These are phyloP conservation scores for Lepidium africanum DNA, from an alignment of 345 rosid genomes.

Conservation along the genomic window DNA sequence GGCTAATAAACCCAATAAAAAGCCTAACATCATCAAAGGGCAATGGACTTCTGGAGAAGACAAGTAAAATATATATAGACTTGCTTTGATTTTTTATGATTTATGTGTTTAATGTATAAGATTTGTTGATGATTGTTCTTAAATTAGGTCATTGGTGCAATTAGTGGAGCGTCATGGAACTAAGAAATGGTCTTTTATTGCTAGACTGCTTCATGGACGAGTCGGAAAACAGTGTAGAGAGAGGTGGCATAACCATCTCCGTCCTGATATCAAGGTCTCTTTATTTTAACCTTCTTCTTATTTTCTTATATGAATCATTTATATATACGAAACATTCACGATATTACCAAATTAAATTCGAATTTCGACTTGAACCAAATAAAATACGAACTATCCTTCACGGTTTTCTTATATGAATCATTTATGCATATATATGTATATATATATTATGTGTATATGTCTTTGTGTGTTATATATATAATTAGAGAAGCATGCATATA, in stretches of 20 bases:
- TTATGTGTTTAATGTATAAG: not conserved
- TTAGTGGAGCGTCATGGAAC: slow-evolving; percentile 63
- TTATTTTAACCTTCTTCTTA: not conserved
- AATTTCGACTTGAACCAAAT: no score
- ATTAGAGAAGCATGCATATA: not conserved
- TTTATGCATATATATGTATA: not conserved
- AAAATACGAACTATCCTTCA: no score
- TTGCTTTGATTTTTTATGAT: not conserved
- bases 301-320: not conserved
- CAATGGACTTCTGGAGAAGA: slow-evolving; percentile 70
- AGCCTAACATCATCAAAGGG: slow-evolving; percentile 44
- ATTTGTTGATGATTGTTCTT: not conserved
- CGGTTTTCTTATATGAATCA: not conserved
- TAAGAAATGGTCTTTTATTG: slow-evolving; percentile 82
- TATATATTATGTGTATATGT: not conserved
- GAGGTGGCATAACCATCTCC: slow-evolving; percentile 94
- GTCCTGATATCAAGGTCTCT: slow-evolving; percentile 82
- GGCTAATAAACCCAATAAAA: slow-evolving; percentile 18
- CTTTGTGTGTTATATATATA: not conserved
- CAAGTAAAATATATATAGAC: slow-evolving; percentile 21
- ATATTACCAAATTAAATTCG: no score
- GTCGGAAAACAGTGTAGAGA: slow-evolving; percentile 96
- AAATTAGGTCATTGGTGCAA: slow-evolving; percentile 44
- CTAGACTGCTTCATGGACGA: slow-evolving; percentile 72
- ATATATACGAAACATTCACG: no score